Evolutionary conservation across 306 rosid genomes (phyloP).

Genomic region (Lathyrus sativus): DNA sequence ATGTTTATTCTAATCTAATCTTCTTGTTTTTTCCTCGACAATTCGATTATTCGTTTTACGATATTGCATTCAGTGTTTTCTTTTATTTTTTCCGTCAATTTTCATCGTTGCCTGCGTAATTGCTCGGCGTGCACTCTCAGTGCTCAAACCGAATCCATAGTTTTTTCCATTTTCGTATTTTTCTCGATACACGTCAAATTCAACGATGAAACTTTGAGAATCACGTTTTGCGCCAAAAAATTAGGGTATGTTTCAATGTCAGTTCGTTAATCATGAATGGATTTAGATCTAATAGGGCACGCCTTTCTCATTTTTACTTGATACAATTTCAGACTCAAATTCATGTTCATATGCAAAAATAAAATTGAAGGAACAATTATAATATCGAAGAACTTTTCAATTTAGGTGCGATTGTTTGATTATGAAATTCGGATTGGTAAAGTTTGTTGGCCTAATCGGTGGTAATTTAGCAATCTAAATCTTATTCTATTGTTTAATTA

Average conservation of each 20-base stretch:
- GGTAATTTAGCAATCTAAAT: not conserved
- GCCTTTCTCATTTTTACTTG: not conserved
- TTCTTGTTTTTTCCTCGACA: not conserved
- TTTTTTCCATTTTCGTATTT: not conserved
- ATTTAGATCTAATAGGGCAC: not conserved
- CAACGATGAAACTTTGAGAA: not conserved
- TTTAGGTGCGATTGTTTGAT: not conserved
- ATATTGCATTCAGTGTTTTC: not conserved
- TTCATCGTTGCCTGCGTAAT: not conserved
- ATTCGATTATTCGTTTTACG: not conserved
- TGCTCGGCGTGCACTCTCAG: conserved; percentile 13
- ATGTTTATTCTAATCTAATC: not conserved
- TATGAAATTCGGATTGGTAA: not conserved
- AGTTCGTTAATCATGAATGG: not conserved
- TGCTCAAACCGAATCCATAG: conserved; percentile 7
- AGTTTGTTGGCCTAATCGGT: not conserved
- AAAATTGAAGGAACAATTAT: not conserved
- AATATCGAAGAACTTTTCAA: not conserved
- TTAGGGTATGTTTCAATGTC: not conserved
- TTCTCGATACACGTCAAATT: not conserved
- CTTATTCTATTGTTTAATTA: not conserved
- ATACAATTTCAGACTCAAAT: not conserved
- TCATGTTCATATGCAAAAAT: not conserved
- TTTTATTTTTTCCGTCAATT: not conserved
- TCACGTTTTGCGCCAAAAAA: not conserved